phyloP scores from a whole-genome alignment of 257 asterid genomes.

The Solanum lignicaule region DNA sequence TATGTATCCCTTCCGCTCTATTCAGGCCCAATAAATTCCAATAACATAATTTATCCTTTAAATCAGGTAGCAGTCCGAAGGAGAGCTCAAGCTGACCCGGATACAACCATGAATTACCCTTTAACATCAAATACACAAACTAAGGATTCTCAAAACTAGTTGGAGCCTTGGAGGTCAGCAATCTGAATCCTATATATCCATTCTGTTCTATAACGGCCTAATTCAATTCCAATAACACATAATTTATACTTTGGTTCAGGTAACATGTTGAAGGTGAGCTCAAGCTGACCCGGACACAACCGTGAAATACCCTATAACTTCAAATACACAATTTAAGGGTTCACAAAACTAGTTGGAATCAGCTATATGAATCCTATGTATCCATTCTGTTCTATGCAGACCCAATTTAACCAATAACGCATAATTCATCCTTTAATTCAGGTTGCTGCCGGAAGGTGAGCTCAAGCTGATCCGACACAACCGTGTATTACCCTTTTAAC shows the following conservation, averaged over 20 bases:
- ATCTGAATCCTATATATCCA: not conserved
- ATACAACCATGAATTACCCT: not conserved
- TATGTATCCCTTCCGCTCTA: not conserved
- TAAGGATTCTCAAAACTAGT: not conserved
- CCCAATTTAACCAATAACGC: not conserved
- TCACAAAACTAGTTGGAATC: not conserved
- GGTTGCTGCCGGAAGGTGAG: not conserved
- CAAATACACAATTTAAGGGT: not conserved
- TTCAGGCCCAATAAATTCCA: not conserved
- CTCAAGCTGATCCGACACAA: not conserved
- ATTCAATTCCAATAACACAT: not conserved
- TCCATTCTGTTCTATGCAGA: not conserved
- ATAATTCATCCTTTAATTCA: not conserved
- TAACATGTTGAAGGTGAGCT: not conserved
- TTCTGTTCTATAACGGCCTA: not conserved
- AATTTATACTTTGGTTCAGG: not conserved
- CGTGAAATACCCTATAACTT: not conserved
- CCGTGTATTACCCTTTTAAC: not conserved
- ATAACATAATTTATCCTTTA: not conserved
- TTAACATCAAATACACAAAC: not conserved
- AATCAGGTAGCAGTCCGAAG: not conserved
- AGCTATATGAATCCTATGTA: not conserved
- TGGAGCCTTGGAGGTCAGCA: not conserved
- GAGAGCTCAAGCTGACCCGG: not conserved
- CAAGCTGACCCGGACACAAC: not conserved